Percentiles rank a stretch among this genome's conserved stretches.
Evolutionary conservation across 1,139 yeast genomes (phyloP).

Genomic region (Nakaseomyces nivariensis): DNA sequence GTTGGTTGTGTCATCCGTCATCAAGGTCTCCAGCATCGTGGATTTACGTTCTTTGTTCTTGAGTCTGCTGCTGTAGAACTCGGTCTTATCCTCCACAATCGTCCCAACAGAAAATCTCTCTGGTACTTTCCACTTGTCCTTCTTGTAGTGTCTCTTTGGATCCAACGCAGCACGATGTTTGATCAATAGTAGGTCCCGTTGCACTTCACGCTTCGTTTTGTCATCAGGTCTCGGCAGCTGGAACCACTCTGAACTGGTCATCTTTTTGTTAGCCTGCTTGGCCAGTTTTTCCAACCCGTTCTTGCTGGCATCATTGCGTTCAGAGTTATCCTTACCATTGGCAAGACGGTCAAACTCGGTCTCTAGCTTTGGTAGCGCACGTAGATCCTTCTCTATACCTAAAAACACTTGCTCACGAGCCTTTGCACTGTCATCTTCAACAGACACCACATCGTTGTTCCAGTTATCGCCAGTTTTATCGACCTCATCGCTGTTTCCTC

Average conservation of each 20-base stretch:
- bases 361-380: constrained; percentile 23
- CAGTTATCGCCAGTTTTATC: constrained; percentile 1
- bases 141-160: constrained; percentile 91
- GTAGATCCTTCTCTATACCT: constrained; percentile 23
- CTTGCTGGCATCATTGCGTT: constrained; percentile 7
- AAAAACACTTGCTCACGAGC: constrained; percentile 19
- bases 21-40: constrained; percentile 71
- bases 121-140: constrained; percentile 73
- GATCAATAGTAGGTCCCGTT: constrained; percentile 67
- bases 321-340: no score
- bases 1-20: constrained; percentile 60
- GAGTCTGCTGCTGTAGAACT: constrained; percentile 63
- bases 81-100: constrained; percentile 70
- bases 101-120: constrained; percentile 86
- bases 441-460: constrained; percentile 15
- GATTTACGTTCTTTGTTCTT: constrained; percentile 63
- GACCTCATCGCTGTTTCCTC: background rate
- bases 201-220: constrained; percentile 47
- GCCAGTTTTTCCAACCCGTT: constrained; percentile 8
- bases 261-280: constrained; percentile 8
- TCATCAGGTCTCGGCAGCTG: constrained; percentile 71
- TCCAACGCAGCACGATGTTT: constrained; percentile 87
- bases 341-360: constrained; percentile 23
- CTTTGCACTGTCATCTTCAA: constrained; percentile 8
- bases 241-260: constrained; percentile 52